phyloP scores from a whole-genome alignment of 305 asterid genomes.

The Striga hermonthica region DNA sequence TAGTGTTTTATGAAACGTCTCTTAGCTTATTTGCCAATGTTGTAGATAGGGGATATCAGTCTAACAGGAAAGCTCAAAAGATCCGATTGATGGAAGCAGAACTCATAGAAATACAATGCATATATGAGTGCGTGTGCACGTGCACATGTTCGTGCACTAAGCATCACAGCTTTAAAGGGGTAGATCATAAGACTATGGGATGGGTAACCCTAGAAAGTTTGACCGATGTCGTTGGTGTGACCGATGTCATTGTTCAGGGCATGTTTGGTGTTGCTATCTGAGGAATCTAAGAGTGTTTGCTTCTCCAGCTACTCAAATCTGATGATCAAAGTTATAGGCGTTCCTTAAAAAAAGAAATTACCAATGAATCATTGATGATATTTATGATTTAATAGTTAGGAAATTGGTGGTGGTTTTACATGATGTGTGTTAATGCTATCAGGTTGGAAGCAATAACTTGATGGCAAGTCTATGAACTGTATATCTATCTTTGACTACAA shows the following conservation, averaged over 20 bases:
- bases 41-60: no score
- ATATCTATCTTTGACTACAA: slow-evolving; percentile 17
- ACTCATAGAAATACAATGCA: no score
- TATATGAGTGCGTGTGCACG: no score
- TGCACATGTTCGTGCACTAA: no score
- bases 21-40: background rate
- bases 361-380: slow-evolving; percentile 12
- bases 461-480: slow-evolving; percentile 16
- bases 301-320: slow-evolving; percentile 8
- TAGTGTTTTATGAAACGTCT: background rate
- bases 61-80: no score
- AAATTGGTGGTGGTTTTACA: slow-evolving; percentile 9
- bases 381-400: background rate
- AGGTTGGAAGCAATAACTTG: slow-evolving; percentile 15
- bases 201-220: no score
- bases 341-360: slow-evolving; percentile 5
- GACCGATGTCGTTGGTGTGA: no score
- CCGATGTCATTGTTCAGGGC: no score
- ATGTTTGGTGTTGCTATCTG: no score
- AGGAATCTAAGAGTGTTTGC: background rate
- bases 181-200: no score
- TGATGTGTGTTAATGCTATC: slow-evolving; percentile 9
- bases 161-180: no score
- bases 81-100: no score
- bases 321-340: slow-evolving; percentile 4